Conservation (phyloP, 106 monocot species). For the Dendrobium catenatum region DNA sequence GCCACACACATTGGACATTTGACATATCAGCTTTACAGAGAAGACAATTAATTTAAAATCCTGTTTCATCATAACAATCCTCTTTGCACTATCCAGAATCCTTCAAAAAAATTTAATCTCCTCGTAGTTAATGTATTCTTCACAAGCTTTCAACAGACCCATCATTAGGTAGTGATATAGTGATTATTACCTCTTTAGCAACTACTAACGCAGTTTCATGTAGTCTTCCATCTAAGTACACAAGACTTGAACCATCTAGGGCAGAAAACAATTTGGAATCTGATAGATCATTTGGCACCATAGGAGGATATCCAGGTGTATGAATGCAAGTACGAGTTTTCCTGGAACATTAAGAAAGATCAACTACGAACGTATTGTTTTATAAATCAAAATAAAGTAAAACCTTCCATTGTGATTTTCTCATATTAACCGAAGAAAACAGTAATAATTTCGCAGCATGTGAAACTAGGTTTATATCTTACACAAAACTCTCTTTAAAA, state of each 20-base stretch:
- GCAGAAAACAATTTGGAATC: conserved; percentile 59
- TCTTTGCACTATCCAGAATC: too few species aligned
- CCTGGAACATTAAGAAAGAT: conserved; percentile 27
- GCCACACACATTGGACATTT: neutral
- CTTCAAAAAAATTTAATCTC: neutral
- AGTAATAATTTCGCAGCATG: neutral
- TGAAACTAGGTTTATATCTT: neutral
- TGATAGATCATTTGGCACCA: conserved; percentile 69
- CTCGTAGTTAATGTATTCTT: neutral
- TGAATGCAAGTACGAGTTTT: conserved; percentile 98
- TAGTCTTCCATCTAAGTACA: conserved; percentile 81
- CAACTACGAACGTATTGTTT: neutral
- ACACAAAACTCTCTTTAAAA: neutral
- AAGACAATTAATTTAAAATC: neutral
- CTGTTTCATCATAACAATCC: neutral
- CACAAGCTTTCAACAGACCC: neutral
- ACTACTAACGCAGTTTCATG: conserved; percentile 86
- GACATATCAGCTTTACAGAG: neutral
- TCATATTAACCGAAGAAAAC: neutral
- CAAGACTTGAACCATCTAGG: conserved; percentile 70
- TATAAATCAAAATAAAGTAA: neutral
- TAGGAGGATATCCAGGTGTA: conserved; percentile 75
- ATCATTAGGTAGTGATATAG: neutral
- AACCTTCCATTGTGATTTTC: neutral
- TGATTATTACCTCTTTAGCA: conserved; percentile 76